Evolutionary conservation across 78 protist genomes (phyloP).

Genomic region (Dictyostelium brefeldianum): DNA sequence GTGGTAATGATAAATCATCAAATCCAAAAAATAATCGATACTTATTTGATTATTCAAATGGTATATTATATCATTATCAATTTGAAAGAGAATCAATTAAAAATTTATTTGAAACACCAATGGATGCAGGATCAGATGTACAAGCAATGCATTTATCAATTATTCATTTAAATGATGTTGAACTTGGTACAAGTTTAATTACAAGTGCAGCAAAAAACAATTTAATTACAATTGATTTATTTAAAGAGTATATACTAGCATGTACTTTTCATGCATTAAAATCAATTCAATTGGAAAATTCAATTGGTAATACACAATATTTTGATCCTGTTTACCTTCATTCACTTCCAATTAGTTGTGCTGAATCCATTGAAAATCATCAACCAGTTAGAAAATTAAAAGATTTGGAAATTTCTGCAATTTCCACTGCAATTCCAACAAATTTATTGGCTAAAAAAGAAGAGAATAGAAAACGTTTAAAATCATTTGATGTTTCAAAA

Average conservation of each 20-base stretch:
- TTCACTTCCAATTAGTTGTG: constrained; percentile 22
- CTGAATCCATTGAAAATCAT: constrained; percentile 19
- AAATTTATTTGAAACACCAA: constrained; percentile 13
- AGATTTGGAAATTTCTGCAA: constrained; percentile 41
- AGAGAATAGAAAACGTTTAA: constrained; percentile 41
- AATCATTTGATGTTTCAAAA: constrained; percentile 47
- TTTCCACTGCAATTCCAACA: constrained; percentile 15
- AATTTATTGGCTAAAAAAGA: neutral
- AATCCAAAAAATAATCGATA: constrained; percentile 15
- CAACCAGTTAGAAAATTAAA: constrained; percentile 10
- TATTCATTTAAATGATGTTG: constrained; percentile 49
- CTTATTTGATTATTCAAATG: constrained; percentile 61
- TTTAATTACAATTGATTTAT: constrained; percentile 45
- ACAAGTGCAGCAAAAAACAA: constrained; percentile 16
- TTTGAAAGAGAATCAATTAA: constrained; percentile 54
- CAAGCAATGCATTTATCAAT: constrained; percentile 54
- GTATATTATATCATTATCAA: constrained; percentile 57
- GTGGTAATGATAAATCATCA: neutral
- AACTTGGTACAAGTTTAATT: neutral
- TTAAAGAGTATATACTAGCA: constrained; percentile 51
- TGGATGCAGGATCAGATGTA: constrained; percentile 57
- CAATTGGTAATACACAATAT: neutral
- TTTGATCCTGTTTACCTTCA: constrained; percentile 34
- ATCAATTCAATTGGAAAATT: neutral
- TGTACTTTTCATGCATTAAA: constrained; percentile 9